These are phyloP conservation scores for Pleurozium schreberi DNA, from an alignment of 225 moss, liverwort and hornwort genomes.

Conservation along the genomic window DNA sequence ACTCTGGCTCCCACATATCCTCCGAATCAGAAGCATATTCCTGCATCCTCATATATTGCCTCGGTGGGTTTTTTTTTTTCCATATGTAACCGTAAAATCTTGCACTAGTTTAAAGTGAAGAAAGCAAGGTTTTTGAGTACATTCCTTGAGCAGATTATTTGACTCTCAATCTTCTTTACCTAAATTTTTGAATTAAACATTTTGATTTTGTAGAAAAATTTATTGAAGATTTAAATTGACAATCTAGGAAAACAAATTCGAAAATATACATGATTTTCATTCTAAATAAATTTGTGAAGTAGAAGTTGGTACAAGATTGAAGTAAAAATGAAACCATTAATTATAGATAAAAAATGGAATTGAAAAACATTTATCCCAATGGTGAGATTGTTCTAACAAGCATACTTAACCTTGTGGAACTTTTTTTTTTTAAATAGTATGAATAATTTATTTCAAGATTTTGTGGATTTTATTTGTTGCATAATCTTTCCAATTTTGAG, in stretches of 20 bases:
- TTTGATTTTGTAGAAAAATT: background rate
- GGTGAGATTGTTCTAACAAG: background rate
- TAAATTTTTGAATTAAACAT: background rate
- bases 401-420: no score
- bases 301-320: background rate
- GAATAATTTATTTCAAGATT: background rate
- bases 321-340: background rate
- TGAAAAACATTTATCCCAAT: background rate
- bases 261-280: background rate
- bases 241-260: background rate
- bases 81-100: background rate
- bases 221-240: no score
- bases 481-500: fast-evolving
- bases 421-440: no score
- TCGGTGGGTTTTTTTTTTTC: background rate
- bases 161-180: background rate
- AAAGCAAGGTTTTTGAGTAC: background rate
- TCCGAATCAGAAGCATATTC: conserved; percentile 15
- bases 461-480: background rate
- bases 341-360: background rate
- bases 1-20: conserved; percentile 10
- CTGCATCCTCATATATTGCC: conserved; percentile 10
- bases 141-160: background rate
- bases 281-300: background rate
- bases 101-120: background rate